Evolutionary conservation across 768 basidiomycete species (phyloP), one percentile per base, ranked within the genome.

Genomic region (Rhodosporidiobolus odoratus): DNA sequence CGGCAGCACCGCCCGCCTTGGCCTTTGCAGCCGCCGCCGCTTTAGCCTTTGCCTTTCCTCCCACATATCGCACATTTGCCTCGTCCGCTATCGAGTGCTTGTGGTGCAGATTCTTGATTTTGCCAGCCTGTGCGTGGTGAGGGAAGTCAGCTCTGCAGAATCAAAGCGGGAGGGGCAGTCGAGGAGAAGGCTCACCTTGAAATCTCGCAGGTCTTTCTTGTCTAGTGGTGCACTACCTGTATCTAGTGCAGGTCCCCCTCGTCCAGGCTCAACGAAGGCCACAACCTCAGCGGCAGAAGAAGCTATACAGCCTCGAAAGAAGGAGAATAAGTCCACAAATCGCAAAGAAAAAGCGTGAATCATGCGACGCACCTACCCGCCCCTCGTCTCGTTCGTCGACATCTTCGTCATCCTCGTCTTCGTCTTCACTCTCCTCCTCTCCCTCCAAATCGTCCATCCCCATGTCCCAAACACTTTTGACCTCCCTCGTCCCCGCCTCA

Each of bases 391-490:
- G 37, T 0, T 58, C 63, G 0, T 53, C 48, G 17, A 45, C 38
- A 15, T 62, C 58, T 15, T 53, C 35, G 27, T 65, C 62, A 12
- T 32, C 38, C 17, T 71, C 65, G 23, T 45, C 48, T 13, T 57
- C 58, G 25, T 66, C 68, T 7, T 64, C 68, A 4, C 58, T 56
- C 15, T 71, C 70, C 3, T 58, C 61, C 27, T 68, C 73, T 27
- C 66, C 71, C 41, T 73, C 67, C n/a, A 68, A 54, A 34, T 68
- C 71, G 38, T 65, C 71, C 59, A 58, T 62, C 1, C 43, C 59
- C 63, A 71, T 54, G 40, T 75, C 74, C 74, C 74, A 75, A 32
- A 75, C 57, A 40, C 64, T 63, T 62, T 75, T 75, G 30, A 16
- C 16, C 50, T 47, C 62, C 54, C 41, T 52, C 40, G 13, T 27